Conservation (phyloP, 106 monocot species). For the Dendrobium catenatum region DNA sequence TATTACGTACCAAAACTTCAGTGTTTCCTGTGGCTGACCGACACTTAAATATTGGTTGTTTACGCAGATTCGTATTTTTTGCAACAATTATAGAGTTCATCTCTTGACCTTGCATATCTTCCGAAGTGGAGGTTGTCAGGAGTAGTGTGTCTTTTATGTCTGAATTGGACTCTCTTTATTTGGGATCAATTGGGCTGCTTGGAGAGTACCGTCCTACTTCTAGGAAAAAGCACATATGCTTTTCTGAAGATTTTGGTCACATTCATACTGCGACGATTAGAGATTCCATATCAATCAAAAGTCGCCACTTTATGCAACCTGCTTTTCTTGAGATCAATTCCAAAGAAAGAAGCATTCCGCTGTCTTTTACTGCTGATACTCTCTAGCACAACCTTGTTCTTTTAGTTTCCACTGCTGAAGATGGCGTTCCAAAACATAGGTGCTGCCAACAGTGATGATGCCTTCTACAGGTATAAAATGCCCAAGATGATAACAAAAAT, state of each 20-base stretch:
- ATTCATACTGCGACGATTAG: neutral
- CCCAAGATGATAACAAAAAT: constrained; percentile 86
- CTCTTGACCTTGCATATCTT: neutral
- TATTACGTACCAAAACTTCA: too few species aligned
- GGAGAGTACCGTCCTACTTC: constrained; percentile 29
- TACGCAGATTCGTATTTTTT: neutral
- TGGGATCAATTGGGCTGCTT: constrained; percentile 29
- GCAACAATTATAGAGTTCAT: neutral
- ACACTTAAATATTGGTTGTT: neutral
- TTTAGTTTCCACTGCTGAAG: constrained; percentile 6
- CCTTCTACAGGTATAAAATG: constrained; percentile 91
- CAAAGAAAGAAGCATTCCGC: neutral
- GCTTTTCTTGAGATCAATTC: neutral
- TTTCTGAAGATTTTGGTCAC: neutral
- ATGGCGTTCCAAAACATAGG: constrained; percentile 80
- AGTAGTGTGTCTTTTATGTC: constrained; percentile 24
- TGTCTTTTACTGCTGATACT: constrained; percentile 1
- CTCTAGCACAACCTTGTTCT: neutral
- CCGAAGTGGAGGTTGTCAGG: constrained; percentile 21
- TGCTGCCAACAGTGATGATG: constrained; percentile 76
- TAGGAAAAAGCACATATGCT: constrained; percentile 13
- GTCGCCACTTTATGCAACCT: constrained; percentile 21
- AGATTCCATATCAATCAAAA: neutral
- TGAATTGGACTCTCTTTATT: constrained; percentile 17
- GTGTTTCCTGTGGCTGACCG: too few species aligned